Percentiles rank a stretch among this genome's conserved stretches.
phyloP scores from a whole-genome alignment of 2,329 filamentous ascomycete species.

The Colletotrichum sp. region DNA sequence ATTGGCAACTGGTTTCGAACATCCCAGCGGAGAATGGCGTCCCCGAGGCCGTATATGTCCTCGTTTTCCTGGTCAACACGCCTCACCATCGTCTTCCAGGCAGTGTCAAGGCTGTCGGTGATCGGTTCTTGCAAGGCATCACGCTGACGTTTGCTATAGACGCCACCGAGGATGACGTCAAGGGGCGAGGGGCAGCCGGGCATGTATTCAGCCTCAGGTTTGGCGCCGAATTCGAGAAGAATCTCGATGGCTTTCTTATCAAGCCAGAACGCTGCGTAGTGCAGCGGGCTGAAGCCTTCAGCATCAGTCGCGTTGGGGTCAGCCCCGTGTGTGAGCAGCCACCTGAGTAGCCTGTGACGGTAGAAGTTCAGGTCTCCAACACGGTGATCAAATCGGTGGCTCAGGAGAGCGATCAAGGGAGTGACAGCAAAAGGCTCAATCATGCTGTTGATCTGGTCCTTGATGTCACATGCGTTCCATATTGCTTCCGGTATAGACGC shows the following conservation, averaged over 20 bases:
- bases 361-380: not conserved
- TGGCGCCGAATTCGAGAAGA: not conserved
- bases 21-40: not conserved
- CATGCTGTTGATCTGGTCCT: not conserved
- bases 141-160: not conserved
- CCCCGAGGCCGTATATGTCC: not conserved
- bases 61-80: not conserved
- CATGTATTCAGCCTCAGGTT: not conserved
- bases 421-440: not conserved
- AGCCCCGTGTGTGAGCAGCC: not conserved
- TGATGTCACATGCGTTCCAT: not conserved
- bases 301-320: not conserved
- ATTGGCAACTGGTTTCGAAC: not conserved
- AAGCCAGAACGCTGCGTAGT: constrained; percentile 11
- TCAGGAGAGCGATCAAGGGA: not conserved
- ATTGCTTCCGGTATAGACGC: not conserved
- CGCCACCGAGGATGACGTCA: not conserved
- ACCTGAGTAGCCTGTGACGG: not conserved
- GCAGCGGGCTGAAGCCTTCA: constrained; percentile 5
- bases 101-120: not conserved
- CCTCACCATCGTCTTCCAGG: not conserved
- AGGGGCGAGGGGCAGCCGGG: not conserved
- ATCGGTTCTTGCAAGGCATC: not conserved
- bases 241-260: not conserved
- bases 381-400: not conserved